These are phyloP conservation scores for Pseudopithomyces maydicus DNA, from an alignment of 2,329 filamentous ascomycete genomes.

Conservation along the genomic window DNA sequence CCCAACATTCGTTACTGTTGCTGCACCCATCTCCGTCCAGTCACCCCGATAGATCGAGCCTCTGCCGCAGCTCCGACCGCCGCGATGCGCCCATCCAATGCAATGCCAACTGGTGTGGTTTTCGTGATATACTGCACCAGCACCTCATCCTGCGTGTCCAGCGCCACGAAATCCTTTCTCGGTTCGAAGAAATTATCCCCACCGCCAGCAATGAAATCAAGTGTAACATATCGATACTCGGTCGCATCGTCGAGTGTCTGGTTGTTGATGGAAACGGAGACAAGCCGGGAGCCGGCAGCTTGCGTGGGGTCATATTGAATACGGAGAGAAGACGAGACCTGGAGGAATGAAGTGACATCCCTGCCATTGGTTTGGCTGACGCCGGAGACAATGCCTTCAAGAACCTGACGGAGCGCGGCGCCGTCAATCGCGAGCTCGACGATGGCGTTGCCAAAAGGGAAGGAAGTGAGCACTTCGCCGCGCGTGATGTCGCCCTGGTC, in stretches of 20 bases:
- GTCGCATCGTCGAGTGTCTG: slow-evolving; percentile 53
- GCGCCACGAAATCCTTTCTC: slow-evolving; percentile 49
- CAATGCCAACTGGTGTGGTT: slow-evolving; percentile 56
- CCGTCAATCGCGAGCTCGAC: slow-evolving; percentile 63
- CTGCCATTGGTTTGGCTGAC: slow-evolving; percentile 61
- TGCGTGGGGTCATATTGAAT: slow-evolving; percentile 62
- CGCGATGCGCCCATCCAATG: slow-evolving; percentile 56
- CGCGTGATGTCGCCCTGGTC: slow-evolving; percentile 65
- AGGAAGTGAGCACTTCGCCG: slow-evolving; percentile 66
- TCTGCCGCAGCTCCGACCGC: slow-evolving; percentile 21
- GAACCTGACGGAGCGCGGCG: slow-evolving; percentile 59
- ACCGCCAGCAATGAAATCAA: slow-evolving; percentile 64
- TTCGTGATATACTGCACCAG: slow-evolving; percentile 57
- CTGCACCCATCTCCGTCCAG: not conserved
- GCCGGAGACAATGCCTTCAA: slow-evolving; percentile 64
- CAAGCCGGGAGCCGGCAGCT: slow-evolving; percentile 56
- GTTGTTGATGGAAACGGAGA: slow-evolving; percentile 58
- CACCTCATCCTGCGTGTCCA: slow-evolving; percentile 62
- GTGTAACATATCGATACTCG: slow-evolving; percentile 64
- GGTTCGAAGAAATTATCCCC: slow-evolving; percentile 65
- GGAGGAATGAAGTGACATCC: slow-evolving; percentile 63
- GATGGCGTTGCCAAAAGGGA: slow-evolving; percentile 69
- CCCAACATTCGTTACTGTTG: not conserved
- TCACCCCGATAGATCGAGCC: not conserved
- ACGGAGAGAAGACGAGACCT: slow-evolving; percentile 47